Evolutionary conservation across 2,329 filamentous ascomycete species (phyloP).

Genomic region (Venturia asperata): DNA sequence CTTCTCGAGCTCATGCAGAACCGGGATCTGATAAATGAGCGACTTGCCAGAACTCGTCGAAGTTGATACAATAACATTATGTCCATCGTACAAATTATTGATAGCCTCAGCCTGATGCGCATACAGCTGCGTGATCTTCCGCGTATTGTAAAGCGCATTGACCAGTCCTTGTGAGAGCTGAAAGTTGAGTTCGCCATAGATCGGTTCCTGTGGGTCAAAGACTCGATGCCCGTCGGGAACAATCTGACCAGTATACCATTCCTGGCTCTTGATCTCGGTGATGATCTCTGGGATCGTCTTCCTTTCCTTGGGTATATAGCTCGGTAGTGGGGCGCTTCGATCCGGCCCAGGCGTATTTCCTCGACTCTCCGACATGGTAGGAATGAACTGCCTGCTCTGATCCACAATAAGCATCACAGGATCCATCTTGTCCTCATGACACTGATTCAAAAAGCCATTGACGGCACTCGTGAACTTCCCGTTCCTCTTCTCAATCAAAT

Average conservation of each 20-base stretch:
- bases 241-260: slow-evolving; percentile 90
- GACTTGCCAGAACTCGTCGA: slow-evolving; percentile 97
- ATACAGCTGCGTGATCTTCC: slow-evolving; percentile 77
- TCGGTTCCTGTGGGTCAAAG: slow-evolving; percentile 74
- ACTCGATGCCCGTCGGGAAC: slow-evolving; percentile 88
- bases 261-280: slow-evolving; percentile 67
- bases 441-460: slow-evolving; percentile 68
- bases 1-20: slow-evolving; percentile 76
- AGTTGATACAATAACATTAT: slow-evolving; percentile 86
- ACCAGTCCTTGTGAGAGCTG: slow-evolving; percentile 82
- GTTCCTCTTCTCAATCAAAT: slow-evolving; percentile 83
- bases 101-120: slow-evolving; percentile 91
- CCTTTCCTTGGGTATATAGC: slow-evolving; percentile 61
- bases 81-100: slow-evolving; percentile 73
- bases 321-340: slow-evolving; percentile 46
- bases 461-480: slow-evolving; percentile 72
- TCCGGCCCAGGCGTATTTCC: slow-evolving; percentile 37
- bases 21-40: slow-evolving; percentile 93
- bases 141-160: slow-evolving; percentile 92
- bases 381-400: slow-evolving; percentile 55
- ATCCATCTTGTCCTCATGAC: slow-evolving; percentile 57
- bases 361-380: slow-evolving; percentile 47
- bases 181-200: slow-evolving; percentile 80
- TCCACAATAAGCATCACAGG: slow-evolving; percentile 58
- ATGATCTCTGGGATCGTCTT: slow-evolving; percentile 79